These are phyloP conservation scores for Biscogniauxia sp. DNA, from an alignment of 2,329 filamentous ascomycete species.

Conservation along the genomic window DNA sequence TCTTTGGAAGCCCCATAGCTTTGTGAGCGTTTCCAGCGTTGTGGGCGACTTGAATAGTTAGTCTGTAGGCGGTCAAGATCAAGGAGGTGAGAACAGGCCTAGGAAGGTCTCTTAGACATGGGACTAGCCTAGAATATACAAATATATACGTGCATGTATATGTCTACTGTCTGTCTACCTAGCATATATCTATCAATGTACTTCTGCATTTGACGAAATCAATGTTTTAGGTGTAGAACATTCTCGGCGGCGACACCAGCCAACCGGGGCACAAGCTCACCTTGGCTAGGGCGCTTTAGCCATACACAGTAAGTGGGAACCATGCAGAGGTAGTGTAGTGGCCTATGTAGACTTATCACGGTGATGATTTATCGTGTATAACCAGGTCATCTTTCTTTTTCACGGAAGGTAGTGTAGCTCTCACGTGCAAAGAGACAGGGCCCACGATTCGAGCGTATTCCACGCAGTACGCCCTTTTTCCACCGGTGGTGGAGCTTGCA, in stretches of 20 bases:
- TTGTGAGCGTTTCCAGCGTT: background rate
- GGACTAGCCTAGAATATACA: background rate
- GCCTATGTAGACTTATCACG: background rate
- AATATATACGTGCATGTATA: background rate
- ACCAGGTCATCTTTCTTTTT: background rate
- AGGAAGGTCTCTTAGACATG: background rate
- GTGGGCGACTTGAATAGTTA: background rate
- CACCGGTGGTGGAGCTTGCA: background rate
- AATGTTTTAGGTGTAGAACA: background rate
- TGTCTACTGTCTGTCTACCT: too few relatives aligned
- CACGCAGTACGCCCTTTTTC: background rate
- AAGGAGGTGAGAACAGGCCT: background rate
- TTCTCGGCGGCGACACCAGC: background rate
- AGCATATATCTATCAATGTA: background rate
- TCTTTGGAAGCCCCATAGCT: slow-evolving; percentile 25
- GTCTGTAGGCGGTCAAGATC: background rate
- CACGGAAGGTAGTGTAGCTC: background rate
- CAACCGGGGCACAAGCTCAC: background rate
- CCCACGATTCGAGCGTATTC: background rate
- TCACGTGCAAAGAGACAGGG: background rate
- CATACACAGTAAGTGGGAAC: background rate
- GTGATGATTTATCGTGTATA: background rate
- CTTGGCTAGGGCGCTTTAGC: background rate
- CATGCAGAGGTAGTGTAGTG: background rate
- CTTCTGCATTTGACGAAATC: background rate